Percentiles rank a stretch among this genome's conserved stretches.
Conservation (phyloP, 441 rosid species). For the Gossypium aridum region DNA sequence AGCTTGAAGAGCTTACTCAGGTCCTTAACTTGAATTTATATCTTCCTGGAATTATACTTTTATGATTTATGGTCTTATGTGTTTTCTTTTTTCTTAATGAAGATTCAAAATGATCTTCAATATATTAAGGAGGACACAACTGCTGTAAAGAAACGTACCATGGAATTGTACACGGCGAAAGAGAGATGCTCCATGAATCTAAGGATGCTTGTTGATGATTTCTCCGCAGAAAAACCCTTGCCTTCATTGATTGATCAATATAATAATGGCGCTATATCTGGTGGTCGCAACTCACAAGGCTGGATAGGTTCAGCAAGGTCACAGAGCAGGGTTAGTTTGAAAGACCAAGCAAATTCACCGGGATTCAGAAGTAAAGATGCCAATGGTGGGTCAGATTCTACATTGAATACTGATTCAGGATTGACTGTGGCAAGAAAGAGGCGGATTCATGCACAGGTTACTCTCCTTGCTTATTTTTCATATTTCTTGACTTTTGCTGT, state of each 20-base stretch:
- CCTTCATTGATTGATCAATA: constrained; percentile 14
- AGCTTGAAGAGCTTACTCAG: constrained; percentile 37
- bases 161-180: constrained; percentile 14
- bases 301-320: constrained; percentile 8
- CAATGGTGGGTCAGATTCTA: constrained; percentile 10
- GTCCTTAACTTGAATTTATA: constrained; percentile 16
- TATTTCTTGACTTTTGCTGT: neutral
- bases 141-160: constrained; percentile 23
- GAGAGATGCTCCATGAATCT: constrained; percentile 19
- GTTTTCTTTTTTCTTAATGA: constrained; percentile 1
- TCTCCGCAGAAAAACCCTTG: constrained; percentile 2
- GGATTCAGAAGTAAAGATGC: constrained; percentile 20
- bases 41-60: neutral
- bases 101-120: constrained; percentile 31
- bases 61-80: neutral
- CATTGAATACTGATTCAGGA: constrained; percentile 13
- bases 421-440: constrained; percentile 20
- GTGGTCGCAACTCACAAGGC: constrained; percentile 1
- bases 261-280: constrained; percentile 5
- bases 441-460: constrained; percentile 26
- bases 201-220: constrained; percentile 21
- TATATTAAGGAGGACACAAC: constrained; percentile 28
- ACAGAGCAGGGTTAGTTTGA: constrained; percentile 16
- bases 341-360: constrained; percentile 16
- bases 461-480: constrained; percentile 1